A percentile compares a stretch with the other conserved stretches of the same genome.
These are phyloP conservation scores for Kodamaea neixiangensis DNA, from an alignment of 805 yeast genomes.

Conservation along the genomic window DNA sequence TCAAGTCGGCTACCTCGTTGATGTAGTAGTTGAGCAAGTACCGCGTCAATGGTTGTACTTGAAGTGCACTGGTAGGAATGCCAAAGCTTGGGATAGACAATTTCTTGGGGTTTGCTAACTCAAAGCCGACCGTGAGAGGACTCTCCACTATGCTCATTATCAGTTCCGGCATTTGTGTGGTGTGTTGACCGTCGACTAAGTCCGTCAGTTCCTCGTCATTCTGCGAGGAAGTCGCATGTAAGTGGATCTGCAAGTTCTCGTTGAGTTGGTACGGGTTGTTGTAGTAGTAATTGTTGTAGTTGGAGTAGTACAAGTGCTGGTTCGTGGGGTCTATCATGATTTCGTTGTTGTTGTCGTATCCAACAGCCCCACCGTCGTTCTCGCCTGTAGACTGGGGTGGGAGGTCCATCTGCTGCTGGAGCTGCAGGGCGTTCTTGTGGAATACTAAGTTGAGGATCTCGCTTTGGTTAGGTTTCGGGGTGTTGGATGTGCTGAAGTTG, in stretches of 20 bases:
- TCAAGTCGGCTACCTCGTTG: slow-evolving; percentile 73
- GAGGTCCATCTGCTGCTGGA: not conserved
- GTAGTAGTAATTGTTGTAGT: slow-evolving; percentile 40
- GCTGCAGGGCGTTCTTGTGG: slow-evolving; percentile 40
- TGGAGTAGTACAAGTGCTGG: slow-evolving; percentile 40
- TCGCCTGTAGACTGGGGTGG: slow-evolving; percentile 6
- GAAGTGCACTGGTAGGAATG: slow-evolving; percentile 62
- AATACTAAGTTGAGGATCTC: slow-evolving; percentile 55
- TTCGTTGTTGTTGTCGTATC: slow-evolving; percentile 11
- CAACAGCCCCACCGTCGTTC: slow-evolving; percentile 7
- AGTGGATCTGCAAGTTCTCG: slow-evolving; percentile 42
- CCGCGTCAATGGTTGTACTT: slow-evolving; percentile 68
- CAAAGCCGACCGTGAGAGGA: slow-evolving; percentile 43
- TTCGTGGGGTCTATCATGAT: slow-evolving; percentile 33
- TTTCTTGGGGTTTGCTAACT: slow-evolving; percentile 32
- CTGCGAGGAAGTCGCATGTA: slow-evolving; percentile 36
- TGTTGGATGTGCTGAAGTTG: slow-evolving; percentile 6
- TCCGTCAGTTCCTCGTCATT: slow-evolving; percentile 34
- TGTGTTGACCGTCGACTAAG: slow-evolving; percentile 28
- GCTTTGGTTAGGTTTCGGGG: slow-evolving; percentile 33
- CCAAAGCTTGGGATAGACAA: slow-evolving; percentile 24
- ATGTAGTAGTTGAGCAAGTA: slow-evolving; percentile 71
- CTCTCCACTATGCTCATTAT: slow-evolving; percentile 52
- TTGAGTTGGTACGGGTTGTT: slow-evolving; percentile 41
- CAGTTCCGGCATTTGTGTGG: slow-evolving; percentile 51